Conservation (phyloP, 768 basidiomycete species). For the Hygrophoropsis aurantiaca region DNA sequence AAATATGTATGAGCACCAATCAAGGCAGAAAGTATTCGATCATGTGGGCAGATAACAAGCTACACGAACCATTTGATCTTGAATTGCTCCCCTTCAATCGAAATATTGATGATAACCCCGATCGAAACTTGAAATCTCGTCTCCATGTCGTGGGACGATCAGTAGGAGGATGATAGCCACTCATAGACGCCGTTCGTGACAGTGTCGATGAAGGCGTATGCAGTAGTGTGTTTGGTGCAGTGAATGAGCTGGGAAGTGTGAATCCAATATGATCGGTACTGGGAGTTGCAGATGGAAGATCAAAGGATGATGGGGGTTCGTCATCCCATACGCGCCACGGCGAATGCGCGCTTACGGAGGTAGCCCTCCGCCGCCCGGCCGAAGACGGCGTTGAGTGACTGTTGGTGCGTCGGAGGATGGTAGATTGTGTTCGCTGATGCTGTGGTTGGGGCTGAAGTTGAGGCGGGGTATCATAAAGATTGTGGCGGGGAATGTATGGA, state of each 20-base stretch:
- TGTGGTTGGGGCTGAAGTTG: conserved; percentile 11
- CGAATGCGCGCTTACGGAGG: conserved; percentile 2
- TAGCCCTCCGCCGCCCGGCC: conserved; percentile 4
- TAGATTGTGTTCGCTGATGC: conserved; percentile 9
- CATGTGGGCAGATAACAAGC: background rate
- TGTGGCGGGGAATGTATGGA: conserved; percentile 29
- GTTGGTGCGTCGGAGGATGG: conserved; percentile 5
- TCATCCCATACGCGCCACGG: conserved; percentile 14
- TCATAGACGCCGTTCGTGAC: conserved; percentile 14
- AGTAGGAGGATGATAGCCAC: conserved; percentile 10
- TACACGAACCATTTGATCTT: conserved; percentile 18
- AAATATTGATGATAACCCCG: conserved; percentile 28
- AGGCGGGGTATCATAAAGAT: too few species aligned
- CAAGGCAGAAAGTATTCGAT: background rate
- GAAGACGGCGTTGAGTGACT: conserved; percentile 2
- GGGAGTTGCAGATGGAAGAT: conserved; percentile 18
- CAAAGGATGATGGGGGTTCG: conserved; percentile 18
- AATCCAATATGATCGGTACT: conserved; percentile 13
- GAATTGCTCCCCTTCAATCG: conserved; percentile 16
- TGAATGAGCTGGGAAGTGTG: conserved; percentile 18
- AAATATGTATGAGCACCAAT: too few species aligned
- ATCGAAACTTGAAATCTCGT: conserved; percentile 32
- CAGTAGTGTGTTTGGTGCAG: conserved; percentile 7
- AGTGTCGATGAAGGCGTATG: conserved; percentile 16
- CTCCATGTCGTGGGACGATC: conserved; percentile 30